Conservation (phyloP, 768 basidiomycete genomes). For the Panaeolus cyanescens region DNA sequence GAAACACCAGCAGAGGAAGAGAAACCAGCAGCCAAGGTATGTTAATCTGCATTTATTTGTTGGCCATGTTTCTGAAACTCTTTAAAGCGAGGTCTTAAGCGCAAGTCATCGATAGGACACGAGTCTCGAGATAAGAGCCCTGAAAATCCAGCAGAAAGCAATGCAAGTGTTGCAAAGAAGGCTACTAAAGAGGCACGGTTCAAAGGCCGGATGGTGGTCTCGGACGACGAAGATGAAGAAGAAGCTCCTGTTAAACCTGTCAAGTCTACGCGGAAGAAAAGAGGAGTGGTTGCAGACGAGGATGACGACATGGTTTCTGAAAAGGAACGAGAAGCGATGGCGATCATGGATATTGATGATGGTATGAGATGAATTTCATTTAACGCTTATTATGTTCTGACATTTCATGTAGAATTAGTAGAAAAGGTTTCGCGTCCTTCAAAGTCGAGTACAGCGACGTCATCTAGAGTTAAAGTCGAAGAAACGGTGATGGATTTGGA, state of each 20-base stretch:
- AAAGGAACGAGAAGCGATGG: slow-evolving; percentile 35
- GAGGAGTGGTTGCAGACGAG: slow-evolving; percentile 28
- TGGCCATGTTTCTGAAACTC: slow-evolving; percentile 1
- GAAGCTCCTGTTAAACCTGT: too few species aligned
- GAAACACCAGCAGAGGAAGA: slow-evolving; percentile 14
- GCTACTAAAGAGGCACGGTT: slow-evolving; percentile 31
- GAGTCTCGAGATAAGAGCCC: slow-evolving; percentile 14
- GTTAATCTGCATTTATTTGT: slow-evolving; percentile 8
- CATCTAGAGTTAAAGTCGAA: slow-evolving; percentile 15
- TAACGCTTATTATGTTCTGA: background rate
- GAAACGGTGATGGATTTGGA: slow-evolving; percentile 5
- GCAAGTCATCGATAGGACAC: slow-evolving; percentile 44
- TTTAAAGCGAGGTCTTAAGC: slow-evolving; percentile 37
- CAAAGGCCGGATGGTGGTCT: slow-evolving; percentile 52
- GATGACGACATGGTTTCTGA: slow-evolving; percentile 15
- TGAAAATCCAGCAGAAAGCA: slow-evolving; percentile 8
- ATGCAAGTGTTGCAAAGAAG: slow-evolving; percentile 6
- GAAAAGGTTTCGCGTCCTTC: slow-evolving; percentile 25
- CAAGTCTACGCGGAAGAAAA: slow-evolving; percentile 32
- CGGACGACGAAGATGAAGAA: slow-evolving; percentile 65
- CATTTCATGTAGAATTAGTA: slow-evolving; percentile 30
- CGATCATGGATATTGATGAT: slow-evolving; percentile 27
- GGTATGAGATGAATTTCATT: slow-evolving; percentile 36
- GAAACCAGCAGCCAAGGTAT: background rate
- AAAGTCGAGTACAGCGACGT: slow-evolving; percentile 6